Percentiles rank a stretch among this genome's conserved stretches.
phyloP scores from a whole-genome alignment of 2,329 filamentous ascomycete genomes.

The Nothophaeocryptopus gaeumannii region DNA sequence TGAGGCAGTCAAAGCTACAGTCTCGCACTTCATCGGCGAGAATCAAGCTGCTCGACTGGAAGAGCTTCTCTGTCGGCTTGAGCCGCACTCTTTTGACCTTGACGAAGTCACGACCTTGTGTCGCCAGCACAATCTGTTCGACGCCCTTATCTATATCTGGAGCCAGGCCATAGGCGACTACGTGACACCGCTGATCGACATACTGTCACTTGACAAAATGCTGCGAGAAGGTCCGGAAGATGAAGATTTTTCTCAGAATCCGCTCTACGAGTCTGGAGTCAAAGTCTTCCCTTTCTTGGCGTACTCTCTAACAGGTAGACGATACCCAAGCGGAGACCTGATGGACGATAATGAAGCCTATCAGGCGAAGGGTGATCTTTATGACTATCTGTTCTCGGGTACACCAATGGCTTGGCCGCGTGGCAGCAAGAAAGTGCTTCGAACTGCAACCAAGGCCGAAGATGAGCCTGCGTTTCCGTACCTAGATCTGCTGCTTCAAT shows the following conservation, averaged over 20 bases:
- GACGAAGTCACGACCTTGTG: constrained; percentile 89
- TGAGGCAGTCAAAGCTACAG: constrained; percentile 78
- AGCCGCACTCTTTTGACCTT: constrained; percentile 86
- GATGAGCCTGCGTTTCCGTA: constrained; percentile 79
- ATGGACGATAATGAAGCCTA: constrained; percentile 71
- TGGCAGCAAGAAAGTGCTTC: constrained; percentile 58
- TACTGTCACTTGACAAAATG: constrained; percentile 63
- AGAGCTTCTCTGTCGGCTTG: constrained; percentile 90
- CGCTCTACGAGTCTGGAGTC: constrained; percentile 66
- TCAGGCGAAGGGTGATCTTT: constrained; percentile 81
- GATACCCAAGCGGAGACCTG: constrained; percentile 81
- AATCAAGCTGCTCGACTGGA: constrained; percentile 77
- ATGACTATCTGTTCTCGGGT: constrained; percentile 90
- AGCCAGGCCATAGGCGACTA: constrained; percentile 87
- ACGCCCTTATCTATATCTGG: constrained; percentile 96
- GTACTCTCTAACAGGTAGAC: constrained; percentile 80
- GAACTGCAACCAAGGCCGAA: constrained; percentile 54
- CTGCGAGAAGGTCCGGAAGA: constrained; percentile 56
- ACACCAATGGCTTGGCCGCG: constrained; percentile 73
- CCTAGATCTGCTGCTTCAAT: constrained; percentile 77
- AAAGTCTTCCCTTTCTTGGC: constrained; percentile 96
- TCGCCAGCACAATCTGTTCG: constrained; percentile 87
- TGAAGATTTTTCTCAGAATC: constrained; percentile 46
- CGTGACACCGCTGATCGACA: constrained; percentile 81
- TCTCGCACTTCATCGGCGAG: constrained; percentile 73